A percentile compares a stretch with the other conserved stretches of the same genome.
These are phyloP conservation scores for Pseudocercospora vitis DNA, from an alignment of 2,329 filamentous ascomycete genomes.

Conservation along the genomic window DNA sequence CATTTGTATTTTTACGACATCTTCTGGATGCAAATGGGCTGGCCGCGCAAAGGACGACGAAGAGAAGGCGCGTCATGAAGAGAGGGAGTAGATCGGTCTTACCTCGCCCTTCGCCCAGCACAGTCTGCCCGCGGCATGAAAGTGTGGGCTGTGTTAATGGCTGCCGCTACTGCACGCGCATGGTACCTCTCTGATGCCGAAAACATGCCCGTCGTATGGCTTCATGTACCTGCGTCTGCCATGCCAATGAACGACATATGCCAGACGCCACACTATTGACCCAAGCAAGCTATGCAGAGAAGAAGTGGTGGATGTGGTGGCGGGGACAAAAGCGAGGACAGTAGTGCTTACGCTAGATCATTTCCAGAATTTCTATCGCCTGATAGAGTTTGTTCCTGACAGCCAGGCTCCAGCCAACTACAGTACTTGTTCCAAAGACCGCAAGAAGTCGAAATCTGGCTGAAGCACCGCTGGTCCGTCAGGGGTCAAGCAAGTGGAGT, in stretches of 20 bases:
- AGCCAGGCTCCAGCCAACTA: too few relatives aligned
- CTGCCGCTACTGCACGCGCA: slow-evolving; percentile 16
- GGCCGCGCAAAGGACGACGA: slow-evolving; percentile 28
- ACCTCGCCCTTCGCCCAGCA: slow-evolving; percentile 3
- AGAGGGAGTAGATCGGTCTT: slow-evolving; percentile 1
- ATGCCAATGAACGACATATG: neutral
- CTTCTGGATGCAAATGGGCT: slow-evolving; percentile 16
- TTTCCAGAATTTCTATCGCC: neutral
- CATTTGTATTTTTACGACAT: slow-evolving; percentile 27
- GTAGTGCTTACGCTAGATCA: neutral
- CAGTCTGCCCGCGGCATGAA: slow-evolving; percentile 1
- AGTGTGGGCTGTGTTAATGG: slow-evolving; percentile 4
- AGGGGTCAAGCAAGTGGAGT: neutral
- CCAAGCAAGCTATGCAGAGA: too few relatives aligned
- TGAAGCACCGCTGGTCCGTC: neutral
- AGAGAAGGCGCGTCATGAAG: neutral
- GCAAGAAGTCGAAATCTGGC: neutral
- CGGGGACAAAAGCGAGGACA: neutral
- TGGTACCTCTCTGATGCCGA: slow-evolving; percentile 6
- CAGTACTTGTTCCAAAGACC: neutral
- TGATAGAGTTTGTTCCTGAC: neutral
- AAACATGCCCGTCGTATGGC: neutral
- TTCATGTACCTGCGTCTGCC: neutral
- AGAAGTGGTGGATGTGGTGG: neutral
- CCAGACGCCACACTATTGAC: neutral